Conservation (phyloP, 2,329 filamentous ascomycete species). For the Colletotrichum spinosum region DNA sequence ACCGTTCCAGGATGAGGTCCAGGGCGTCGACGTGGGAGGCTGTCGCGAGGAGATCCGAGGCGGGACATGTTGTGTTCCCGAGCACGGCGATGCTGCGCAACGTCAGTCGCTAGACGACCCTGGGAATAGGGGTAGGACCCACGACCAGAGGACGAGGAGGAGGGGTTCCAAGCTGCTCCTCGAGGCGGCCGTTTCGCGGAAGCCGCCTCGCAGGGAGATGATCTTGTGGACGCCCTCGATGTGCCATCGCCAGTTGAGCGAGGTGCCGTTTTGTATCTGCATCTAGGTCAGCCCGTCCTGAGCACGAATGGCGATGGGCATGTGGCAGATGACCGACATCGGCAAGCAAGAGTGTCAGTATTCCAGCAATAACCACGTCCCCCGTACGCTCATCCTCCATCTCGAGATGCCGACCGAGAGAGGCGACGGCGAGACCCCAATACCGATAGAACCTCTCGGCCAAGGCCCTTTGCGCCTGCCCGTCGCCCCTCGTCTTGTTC, state of each 20-base stretch:
- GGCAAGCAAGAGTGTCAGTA: constrained; percentile 46
- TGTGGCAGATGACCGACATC: constrained; percentile 43
- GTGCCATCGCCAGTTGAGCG: constrained; percentile 49
- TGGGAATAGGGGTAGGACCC: constrained; percentile 31
- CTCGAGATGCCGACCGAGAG: constrained; percentile 44
- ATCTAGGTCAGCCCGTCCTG: neutral
- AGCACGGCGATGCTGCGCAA: constrained; percentile 46
- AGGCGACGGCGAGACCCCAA: constrained; percentile 46
- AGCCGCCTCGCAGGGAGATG: constrained; percentile 48
- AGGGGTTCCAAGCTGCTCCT: constrained; percentile 39
- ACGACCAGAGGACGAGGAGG: constrained; percentile 44
- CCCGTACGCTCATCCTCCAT: constrained; percentile 38
- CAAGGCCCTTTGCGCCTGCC: constrained; percentile 36
- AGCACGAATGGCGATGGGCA: neutral
- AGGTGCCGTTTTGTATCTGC: constrained; percentile 48
- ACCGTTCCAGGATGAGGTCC: constrained; percentile 42
- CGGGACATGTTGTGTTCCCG: constrained; percentile 51
- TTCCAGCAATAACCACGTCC: constrained; percentile 46
- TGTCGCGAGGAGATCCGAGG: constrained; percentile 44
- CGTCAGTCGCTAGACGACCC: neutral
- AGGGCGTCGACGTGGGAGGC: constrained; percentile 42
- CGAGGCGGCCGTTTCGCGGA: constrained; percentile 35
- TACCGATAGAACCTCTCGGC: constrained; percentile 45
- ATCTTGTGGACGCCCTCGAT: constrained; percentile 47
- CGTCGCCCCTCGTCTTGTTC: constrained; percentile 41